Percentiles rank a stretch among this genome's conserved stretches.
phyloP scores from a whole-genome alignment of 495 filamentous ascomycete genomes.

The Tetracladium marchalianum region DNA sequence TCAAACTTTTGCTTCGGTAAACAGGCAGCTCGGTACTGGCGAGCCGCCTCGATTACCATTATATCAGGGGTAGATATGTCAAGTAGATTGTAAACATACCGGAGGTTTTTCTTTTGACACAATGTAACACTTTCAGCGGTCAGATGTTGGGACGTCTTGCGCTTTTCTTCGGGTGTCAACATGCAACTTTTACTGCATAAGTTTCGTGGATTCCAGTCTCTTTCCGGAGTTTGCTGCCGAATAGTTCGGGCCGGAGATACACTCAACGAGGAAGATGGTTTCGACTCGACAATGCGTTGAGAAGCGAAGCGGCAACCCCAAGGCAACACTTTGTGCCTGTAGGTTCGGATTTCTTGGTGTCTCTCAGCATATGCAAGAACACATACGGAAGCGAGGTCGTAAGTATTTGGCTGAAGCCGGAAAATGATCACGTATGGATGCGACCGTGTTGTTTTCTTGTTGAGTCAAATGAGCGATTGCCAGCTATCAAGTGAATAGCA shows the following conservation, averaged over 20 bases:
- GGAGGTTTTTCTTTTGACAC: slow-evolving; percentile 7
- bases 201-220: slow-evolving; percentile 11
- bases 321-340: too few species aligned
- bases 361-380: slow-evolving; percentile 11
- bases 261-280: neutral
- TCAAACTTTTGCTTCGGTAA: slow-evolving; percentile 8
- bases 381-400: too few species aligned
- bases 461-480: too few species aligned
- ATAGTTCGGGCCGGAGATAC: slow-evolving; percentile 16
- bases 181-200: slow-evolving; percentile 16
- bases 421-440: too few species aligned
- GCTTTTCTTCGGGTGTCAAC: too few species aligned
- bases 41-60: slow-evolving; percentile 7
- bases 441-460: too few species aligned
- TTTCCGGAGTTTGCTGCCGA: slow-evolving; percentile 15
- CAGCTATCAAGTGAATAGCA: too few species aligned
- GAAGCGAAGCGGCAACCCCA: too few species aligned
- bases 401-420: too few species aligned
- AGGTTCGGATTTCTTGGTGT: too few species aligned
- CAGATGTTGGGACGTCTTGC: too few species aligned
- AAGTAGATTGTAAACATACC: slow-evolving; percentile 21
- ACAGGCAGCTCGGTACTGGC: slow-evolving; percentile 18
- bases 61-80: slow-evolving; percentile 4
- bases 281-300: neutral
- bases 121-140: too few species aligned